phyloP scores from a whole-genome alignment of 2,329 filamentous ascomycete species.

The Hymenoscyphus infarciens region DNA sequence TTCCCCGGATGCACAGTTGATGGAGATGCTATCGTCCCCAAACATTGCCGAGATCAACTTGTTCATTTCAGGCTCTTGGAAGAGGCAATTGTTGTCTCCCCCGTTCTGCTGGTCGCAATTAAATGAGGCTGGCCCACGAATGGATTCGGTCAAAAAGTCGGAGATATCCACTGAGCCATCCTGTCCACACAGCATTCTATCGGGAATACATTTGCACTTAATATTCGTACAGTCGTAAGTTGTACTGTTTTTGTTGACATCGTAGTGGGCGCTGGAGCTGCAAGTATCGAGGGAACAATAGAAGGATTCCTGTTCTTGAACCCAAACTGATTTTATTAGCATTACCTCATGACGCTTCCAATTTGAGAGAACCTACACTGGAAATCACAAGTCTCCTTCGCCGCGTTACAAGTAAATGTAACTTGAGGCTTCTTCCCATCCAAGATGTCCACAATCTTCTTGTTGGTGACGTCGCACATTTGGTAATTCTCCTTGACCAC shows the following conservation, averaged over 20 bases:
- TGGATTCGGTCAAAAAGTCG: conserved; percentile 78
- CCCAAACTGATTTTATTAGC: conserved; percentile 67
- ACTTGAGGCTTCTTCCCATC: conserved; percentile 85
- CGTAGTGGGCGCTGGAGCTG: conserved; percentile 65
- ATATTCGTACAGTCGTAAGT: conserved; percentile 82
- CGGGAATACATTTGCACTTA: conserved; percentile 81
- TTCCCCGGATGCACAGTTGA: conserved; percentile 82
- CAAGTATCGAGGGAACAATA: conserved; percentile 89
- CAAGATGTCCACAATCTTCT: conserved; percentile 84
- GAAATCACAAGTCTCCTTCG: conserved; percentile 79
- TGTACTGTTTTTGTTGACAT: conserved; percentile 72
- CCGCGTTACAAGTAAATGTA: conserved; percentile 84
- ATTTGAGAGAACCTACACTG: conserved; percentile 63
- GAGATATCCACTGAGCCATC: conserved; percentile 86
- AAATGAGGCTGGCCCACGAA: conserved; percentile 85
- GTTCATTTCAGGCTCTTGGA: conserved; percentile 91
- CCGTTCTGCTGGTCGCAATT: conserved; percentile 66
- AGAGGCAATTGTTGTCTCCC: conserved; percentile 65
- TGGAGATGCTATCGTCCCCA: conserved; percentile 82
- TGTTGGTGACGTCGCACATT: conserved; percentile 96
- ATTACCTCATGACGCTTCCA: conserved; percentile 2
- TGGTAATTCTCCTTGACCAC: conserved; percentile 94
- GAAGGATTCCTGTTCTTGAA: conserved; percentile 90
- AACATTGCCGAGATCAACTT: conserved; percentile 84
- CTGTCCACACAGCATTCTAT: conserved; percentile 90